These are phyloP conservation scores for Rhodotorula sp. DNA, from an alignment of 1,284 basidiomycete genomes.

Conservation along the genomic window DNA sequence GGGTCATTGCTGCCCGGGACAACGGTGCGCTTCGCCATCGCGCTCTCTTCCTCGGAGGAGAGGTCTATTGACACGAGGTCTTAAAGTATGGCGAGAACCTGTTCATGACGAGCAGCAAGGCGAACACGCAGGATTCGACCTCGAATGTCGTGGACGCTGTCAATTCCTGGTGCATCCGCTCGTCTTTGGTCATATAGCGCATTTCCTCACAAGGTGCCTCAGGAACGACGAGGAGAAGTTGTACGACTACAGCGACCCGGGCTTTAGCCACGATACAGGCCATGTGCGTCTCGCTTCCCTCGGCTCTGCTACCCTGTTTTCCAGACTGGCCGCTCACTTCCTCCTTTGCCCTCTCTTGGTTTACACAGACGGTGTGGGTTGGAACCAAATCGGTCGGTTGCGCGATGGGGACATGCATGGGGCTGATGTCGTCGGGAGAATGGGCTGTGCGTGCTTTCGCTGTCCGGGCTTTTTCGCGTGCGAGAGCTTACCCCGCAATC, in stretches of 20 bases:
- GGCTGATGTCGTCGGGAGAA: background rate
- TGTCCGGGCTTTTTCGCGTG: too few species aligned
- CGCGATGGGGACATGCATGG: conserved; percentile 5
- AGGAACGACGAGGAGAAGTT: conserved; percentile 27
- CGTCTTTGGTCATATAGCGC: background rate
- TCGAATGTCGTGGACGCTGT: conserved; percentile 9
- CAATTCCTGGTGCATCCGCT: conserved; percentile 5
- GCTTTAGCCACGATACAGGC: conserved; percentile 24
- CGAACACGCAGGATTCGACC: background rate
- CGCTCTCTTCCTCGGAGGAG: too few species aligned
- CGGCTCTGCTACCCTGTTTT: too few species aligned
- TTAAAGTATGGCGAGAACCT: conserved; percentile 35
- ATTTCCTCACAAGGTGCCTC: background rate
- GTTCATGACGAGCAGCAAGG: background rate
- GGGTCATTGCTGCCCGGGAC: background rate
- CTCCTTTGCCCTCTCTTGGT: too few species aligned
- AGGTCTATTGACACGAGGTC: too few species aligned
- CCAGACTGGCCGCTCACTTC: too few species aligned
- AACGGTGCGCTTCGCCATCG: too few species aligned
- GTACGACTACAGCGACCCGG: conserved; percentile 25
- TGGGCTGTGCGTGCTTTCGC: conserved; percentile 1
- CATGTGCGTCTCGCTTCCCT: background rate
- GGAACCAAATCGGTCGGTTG: conserved; percentile 17
- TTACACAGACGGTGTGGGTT: conserved; percentile 17
- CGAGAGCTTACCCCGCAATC: too few species aligned